These are phyloP conservation scores for Aphanomyces astaci DNA, from an alignment of 352 stramenopile genomes.

Conservation along the genomic window DNA sequence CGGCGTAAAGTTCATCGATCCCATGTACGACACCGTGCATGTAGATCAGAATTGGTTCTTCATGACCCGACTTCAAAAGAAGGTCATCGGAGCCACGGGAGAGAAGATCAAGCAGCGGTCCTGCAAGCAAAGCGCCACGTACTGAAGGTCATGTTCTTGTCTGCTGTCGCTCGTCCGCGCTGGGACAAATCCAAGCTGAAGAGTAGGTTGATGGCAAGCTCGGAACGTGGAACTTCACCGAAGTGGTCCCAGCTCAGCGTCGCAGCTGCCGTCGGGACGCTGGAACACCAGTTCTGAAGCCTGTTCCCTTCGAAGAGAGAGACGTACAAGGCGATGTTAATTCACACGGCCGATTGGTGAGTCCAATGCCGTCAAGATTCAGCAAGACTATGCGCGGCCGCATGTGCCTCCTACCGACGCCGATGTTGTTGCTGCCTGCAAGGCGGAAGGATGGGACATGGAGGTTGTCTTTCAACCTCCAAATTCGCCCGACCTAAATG, in stretches of 20 bases:
- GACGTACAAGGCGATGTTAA: constrained; percentile 16
- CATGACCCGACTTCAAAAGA: neutral
- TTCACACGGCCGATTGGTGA: neutral
- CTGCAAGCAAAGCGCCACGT: neutral
- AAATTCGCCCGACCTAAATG: constrained; percentile 31
- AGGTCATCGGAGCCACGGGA: neutral
- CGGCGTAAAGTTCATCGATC: neutral
- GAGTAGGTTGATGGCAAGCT: neutral
- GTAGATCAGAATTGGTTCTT: constrained; percentile 5
- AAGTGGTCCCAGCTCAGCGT: constrained; percentile 20
- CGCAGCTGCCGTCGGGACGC: constrained; percentile 19
- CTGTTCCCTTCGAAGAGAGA: constrained; percentile 15
- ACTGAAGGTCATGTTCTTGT: constrained; percentile 5
- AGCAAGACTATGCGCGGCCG: neutral
- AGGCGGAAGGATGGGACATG: neutral
- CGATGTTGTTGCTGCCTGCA: neutral
- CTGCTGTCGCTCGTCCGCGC: neutral
- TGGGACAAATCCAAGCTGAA: neutral
- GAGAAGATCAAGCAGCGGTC: neutral
- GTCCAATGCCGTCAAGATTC: neutral
- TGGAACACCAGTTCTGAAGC: constrained; percentile 26
- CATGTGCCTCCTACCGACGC: neutral
- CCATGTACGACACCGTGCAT: neutral
- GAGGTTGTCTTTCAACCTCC: constrained; percentile 22
- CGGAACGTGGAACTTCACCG: constrained; percentile 20